phyloP scores from a whole-genome alignment of 2,329 filamentous ascomycete genomes.

The Coniella vitis region DNA sequence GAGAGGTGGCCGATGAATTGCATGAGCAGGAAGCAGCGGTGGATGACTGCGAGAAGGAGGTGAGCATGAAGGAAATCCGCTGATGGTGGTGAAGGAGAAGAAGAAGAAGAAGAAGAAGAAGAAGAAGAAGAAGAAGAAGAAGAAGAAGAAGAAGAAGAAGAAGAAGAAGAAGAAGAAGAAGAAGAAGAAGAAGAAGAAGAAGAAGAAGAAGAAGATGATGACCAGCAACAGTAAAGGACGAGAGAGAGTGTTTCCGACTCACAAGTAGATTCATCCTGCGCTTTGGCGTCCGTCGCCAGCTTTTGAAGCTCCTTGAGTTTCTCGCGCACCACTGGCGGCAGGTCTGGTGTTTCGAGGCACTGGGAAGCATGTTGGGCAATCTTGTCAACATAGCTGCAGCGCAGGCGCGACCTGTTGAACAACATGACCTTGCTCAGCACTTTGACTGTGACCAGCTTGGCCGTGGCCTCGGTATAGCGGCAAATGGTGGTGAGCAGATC shows the following conservation, averaged over 20 bases:
- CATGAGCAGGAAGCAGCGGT: constrained; percentile 1
- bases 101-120: too few relatives aligned
- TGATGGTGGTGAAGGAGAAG: too few relatives aligned
- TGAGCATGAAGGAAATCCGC: too few relatives aligned
- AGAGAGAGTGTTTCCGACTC: not conserved
- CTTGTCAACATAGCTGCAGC: constrained; percentile 7
- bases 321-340: not conserved
- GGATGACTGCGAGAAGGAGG: constrained; percentile 2
- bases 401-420: constrained; percentile 17
- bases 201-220: too few relatives aligned
- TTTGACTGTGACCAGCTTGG: not conserved
- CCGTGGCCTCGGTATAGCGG: not conserved
- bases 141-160: too few relatives aligned
- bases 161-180: too few relatives aligned
- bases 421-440: constrained; percentile 16
- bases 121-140: too few relatives aligned
- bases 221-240: too few relatives aligned
- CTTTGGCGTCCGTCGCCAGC: not conserved
- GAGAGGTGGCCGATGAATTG: not conserved
- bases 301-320: not conserved
- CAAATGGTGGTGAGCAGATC: constrained; percentile 17
- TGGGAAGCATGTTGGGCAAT: not conserved
- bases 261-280: not conserved
- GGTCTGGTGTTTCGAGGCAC: constrained; percentile 4
- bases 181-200: too few relatives aligned